phyloP scores from a whole-genome alignment of 2,329 filamentous ascomycete genomes.

The Sporothrix globosa region DNA sequence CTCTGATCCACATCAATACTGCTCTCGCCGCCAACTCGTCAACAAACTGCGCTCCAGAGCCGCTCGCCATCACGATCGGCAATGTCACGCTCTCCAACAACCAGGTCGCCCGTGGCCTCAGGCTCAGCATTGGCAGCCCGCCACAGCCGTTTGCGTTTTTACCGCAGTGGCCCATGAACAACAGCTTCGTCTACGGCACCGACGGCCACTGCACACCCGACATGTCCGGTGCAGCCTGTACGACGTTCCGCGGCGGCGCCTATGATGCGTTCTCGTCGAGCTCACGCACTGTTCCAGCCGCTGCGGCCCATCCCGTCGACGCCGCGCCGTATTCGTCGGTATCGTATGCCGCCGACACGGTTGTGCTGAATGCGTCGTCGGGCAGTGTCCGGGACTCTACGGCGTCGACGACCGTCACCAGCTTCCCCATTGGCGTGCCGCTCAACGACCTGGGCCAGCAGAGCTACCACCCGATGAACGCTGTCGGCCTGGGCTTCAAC shows the following conservation, averaged over 20 bases:
- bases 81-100: conserved; percentile 29
- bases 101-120: conserved; percentile 18
- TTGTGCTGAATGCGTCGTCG: conserved; percentile 19
- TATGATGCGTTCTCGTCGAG: conserved; percentile 28
- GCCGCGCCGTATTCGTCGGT: neutral
- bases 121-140: neutral
- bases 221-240: conserved; percentile 23
- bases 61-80: conserved; percentile 22
- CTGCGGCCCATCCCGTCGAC: conserved; percentile 21
- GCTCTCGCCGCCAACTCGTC: neutral
- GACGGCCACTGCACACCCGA: conserved; percentile 29
- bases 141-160: conserved; percentile 13
- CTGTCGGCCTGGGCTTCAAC: conserved; percentile 40
- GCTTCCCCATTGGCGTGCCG: conserved; percentile 37
- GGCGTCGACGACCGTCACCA: conserved; percentile 15
- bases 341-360: conserved; percentile 12
- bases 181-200: conserved; percentile 32
- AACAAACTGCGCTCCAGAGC: conserved; percentile 4
- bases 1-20: neutral
- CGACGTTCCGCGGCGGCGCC: conserved; percentile 33
- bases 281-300: neutral
- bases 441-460: conserved; percentile 37
- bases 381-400: conserved; percentile 30
- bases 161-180: conserved; percentile 34
- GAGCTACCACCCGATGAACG: conserved; percentile 38